Base-by-base conservation (phyloP, 2,329 filamentous ascomycete genomes). In the Nannizzia gypsea region DNA sequence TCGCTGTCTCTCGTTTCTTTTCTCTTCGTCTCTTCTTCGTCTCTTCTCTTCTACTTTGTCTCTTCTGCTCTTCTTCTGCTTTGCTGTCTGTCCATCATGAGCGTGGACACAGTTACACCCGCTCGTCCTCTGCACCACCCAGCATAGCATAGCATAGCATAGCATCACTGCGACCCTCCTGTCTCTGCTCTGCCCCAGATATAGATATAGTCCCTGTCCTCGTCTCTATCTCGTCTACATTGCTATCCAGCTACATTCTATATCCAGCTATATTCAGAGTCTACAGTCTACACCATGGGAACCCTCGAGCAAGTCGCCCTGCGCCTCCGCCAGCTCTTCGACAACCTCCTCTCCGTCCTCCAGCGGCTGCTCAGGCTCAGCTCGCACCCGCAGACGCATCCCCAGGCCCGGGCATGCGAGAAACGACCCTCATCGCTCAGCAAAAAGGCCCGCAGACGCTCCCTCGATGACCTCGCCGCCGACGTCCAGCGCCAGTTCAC, bases 311-410 rank as follows among this genome's bases (percentile, higher is more conserved):
- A 71, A 63, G 70, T 73, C 62, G 67, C 73, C 66, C 72, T 71
- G 60, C 69, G 71, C 60, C 66, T 76, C 69, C 73, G 73, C 65
- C 68, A 73, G 59, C 67, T 76, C 48, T 75, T 75, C 62, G 69
- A 70, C 42, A 72, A 72, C 60, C 66, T 76, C 46, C 67, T 75
- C 36, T 65, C 70, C 31, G 70, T 71, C 9, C 64, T 77, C 60
- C 73, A 76, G 62, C 70, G 69, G 17, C 71, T 75, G 66, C 64
- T 76, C 24, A 62, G 74, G 57, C 73, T 76, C 28, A 6, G 5
- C 31, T 11, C 8, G 31, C 31, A 34, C 1, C 31, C 1, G 2
- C 57, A 56, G 17, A 52, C 57, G 13, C 59, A 52, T 1, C 40
- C 22, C 17, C 2, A 11, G 6, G 6, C 44, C 26, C 46, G 57